phyloP scores from a whole-genome alignment of 192 early-diverging fungal genomes.

The Coemansia sp. region DNA sequence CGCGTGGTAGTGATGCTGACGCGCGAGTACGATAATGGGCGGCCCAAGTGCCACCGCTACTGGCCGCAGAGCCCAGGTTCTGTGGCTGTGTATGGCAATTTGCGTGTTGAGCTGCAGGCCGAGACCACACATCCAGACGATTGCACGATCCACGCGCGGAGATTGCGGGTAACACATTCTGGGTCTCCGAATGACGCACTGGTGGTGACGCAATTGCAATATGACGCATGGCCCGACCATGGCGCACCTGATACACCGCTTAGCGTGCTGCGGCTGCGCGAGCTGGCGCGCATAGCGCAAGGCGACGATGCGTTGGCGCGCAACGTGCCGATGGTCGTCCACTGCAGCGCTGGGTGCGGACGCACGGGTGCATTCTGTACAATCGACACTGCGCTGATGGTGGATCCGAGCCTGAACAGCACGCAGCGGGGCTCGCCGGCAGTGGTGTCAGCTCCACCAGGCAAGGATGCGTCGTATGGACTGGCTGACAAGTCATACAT shows the following conservation, averaged over 20 bases:
- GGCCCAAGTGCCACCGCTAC: slow-evolving; percentile 79
- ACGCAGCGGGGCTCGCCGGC: neutral
- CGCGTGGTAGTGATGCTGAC: slow-evolving; percentile 88
- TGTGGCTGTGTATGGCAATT: slow-evolving; percentile 48
- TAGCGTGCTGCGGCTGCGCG: slow-evolving; percentile 57
- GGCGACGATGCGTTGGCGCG: slow-evolving; percentile 17
- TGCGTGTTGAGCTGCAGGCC: slow-evolving; percentile 57
- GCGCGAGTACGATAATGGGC: slow-evolving; percentile 66
- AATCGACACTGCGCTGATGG: slow-evolving; percentile 53
- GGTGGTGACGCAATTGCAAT: slow-evolving; percentile 69
- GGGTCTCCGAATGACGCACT: slow-evolving; percentile 15
- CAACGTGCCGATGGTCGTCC: slow-evolving; percentile 65
- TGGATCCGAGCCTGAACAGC: slow-evolving; percentile 3
- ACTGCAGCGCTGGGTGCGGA: slow-evolving; percentile 86
- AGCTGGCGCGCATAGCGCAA: slow-evolving; percentile 50
- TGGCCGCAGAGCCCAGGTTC: slow-evolving; percentile 64
- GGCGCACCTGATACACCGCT: slow-evolving; percentile 58
- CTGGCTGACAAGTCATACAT: slow-evolving; percentile 15
- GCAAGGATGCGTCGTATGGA: slow-evolving; percentile 3
- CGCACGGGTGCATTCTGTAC: slow-evolving; percentile 82
- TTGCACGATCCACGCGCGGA: slow-evolving; percentile 57
- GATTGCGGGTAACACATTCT: slow-evolving; percentile 47
- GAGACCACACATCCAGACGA: slow-evolving; percentile 47
- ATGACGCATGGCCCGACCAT: slow-evolving; percentile 82
- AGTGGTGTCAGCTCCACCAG: slow-evolving; percentile 2